Percentiles rank a stretch among this genome's conserved stretches.
Evolutionary conservation across 1,284 basidiomycete species (phyloP).

Genomic region (Filobasidium uniguttulatum): DNA sequence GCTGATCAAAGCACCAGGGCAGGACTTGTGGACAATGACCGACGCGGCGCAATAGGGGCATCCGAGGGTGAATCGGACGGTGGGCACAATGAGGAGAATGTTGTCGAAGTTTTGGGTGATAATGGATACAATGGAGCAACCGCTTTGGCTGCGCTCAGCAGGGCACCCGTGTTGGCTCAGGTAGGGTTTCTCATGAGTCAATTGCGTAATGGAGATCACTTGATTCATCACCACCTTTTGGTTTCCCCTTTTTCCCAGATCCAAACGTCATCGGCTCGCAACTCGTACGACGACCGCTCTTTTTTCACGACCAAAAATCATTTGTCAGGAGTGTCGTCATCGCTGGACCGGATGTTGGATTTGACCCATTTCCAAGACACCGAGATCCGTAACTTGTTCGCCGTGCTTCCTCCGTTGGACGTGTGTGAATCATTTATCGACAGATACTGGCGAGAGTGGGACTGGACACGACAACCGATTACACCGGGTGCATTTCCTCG

Average conservation of each 20-base stretch:
- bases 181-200: neutral
- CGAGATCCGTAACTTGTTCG: conserved; percentile 9
- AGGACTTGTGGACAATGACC: too few relatives aligned
- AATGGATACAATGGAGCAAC: conserved; percentile 11
- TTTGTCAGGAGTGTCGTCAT: conserved; percentile 1
- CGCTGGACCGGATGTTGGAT: conserved; percentile 10
- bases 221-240: neutral
- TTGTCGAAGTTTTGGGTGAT: conserved; percentile 11
- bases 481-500: conserved; percentile 2
- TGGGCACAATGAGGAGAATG: conserved; percentile 4
- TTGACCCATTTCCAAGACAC: conserved; percentile 9
- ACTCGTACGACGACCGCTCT: conserved; percentile 2
- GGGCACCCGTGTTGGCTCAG: conserved; percentile 5
- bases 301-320: conserved; percentile 1
- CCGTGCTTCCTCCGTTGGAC: conserved; percentile 7
- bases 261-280: neutral
- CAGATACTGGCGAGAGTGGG: conserved; percentile 11
- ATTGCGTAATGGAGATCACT: neutral
- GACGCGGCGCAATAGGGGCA: too few relatives aligned
- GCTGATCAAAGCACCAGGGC: too few relatives aligned
- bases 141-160: conserved; percentile 9
- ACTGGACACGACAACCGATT: conserved; percentile 10
- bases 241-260: neutral
- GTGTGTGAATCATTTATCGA: conserved; percentile 8
- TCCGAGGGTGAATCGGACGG: too few relatives aligned